A percentile compares a stretch with the other conserved stretches of the same genome.
Evolutionary conservation across 805 yeast species (phyloP).

Genomic region (Alloascoidea hylecoeti): DNA sequence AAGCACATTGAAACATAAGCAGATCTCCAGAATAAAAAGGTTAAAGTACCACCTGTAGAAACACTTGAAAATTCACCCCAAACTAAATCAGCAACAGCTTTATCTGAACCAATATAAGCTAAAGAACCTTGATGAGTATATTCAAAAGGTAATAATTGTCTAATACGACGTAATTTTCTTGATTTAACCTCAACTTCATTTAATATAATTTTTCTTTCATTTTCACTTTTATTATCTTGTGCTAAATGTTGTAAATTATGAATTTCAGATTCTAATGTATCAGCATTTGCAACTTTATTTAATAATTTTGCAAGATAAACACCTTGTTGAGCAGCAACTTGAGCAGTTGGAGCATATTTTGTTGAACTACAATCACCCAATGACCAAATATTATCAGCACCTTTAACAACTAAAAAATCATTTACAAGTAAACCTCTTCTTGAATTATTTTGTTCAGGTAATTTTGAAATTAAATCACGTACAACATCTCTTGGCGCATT

Average conservation of each 20-base stretch:
- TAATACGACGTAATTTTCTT: slow-evolving; percentile 19
- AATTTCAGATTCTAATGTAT: slow-evolving; percentile 20
- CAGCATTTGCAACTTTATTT: slow-evolving; percentile 28
- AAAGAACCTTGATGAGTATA: slow-evolving; percentile 87
- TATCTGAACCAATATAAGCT: slow-evolving; percentile 84
- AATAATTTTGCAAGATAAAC: slow-evolving; percentile 62
- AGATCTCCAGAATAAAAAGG: slow-evolving; percentile 89
- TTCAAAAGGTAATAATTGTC: slow-evolving; percentile 38
- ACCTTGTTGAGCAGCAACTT: slow-evolving; percentile 95
- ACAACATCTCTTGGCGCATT: slow-evolving; percentile 77
- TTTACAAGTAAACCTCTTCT: slow-evolving; percentile 85
- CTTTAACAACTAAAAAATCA: slow-evolving; percentile 71
- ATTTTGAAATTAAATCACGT: slow-evolving; percentile 45
- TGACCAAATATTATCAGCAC: slow-evolving; percentile 74
- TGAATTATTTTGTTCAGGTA: slow-evolving; percentile 70
- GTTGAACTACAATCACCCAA: slow-evolving; percentile 90
- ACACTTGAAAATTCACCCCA: slow-evolving; percentile 59
- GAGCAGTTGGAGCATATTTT: slow-evolving; percentile 91
- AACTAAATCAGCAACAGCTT: slow-evolving; percentile 85
- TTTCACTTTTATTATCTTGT: slow-evolving; percentile 21
- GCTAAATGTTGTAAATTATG: slow-evolving; percentile 21
- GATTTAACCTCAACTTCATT: slow-evolving; percentile 32
- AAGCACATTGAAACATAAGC: slow-evolving; percentile 91
- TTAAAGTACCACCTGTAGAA: slow-evolving; percentile 72
- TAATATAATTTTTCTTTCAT: slow-evolving; percentile 22